These are phyloP conservation scores for Ophiosphaerella korrae DNA, from an alignment of 2,329 filamentous ascomycete species.

Conservation along the genomic window DNA sequence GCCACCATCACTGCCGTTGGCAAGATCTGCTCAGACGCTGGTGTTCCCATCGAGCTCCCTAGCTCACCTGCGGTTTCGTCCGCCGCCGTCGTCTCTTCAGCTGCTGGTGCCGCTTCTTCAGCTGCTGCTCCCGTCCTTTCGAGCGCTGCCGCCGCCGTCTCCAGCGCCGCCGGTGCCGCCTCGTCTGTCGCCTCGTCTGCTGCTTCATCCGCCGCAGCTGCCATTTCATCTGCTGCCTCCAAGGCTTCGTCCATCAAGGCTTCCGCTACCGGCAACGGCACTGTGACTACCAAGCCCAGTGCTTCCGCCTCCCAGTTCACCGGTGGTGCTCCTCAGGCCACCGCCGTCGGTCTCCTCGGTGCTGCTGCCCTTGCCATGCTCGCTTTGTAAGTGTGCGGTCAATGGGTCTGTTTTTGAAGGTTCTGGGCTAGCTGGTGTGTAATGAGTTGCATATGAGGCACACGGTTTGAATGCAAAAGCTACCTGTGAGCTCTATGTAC, in stretches of 20 bases:
- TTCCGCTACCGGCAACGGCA: constrained; percentile 8
- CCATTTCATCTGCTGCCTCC: constrained; percentile 14
- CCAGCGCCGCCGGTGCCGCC: constrained; percentile 11
- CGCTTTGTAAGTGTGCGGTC: constrained; percentile 36
- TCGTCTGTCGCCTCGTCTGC: constrained; percentile 17
- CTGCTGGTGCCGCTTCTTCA: constrained; percentile 1
- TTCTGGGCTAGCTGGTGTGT: neutral
- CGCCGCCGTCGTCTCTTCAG: constrained; percentile 8
- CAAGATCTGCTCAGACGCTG: constrained; percentile 40
- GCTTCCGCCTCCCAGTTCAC: constrained; percentile 36
- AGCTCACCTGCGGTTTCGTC: constrained; percentile 12
- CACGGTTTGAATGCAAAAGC: neutral
- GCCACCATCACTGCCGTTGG: constrained; percentile 36
- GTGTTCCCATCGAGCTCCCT: constrained; percentile 38
- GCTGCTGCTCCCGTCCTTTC: constrained; percentile 3
- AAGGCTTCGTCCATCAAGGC: constrained; percentile 14
- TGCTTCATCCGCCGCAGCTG: constrained; percentile 12
- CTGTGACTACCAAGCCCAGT: constrained; percentile 3
- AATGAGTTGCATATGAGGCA: constrained; percentile 1
- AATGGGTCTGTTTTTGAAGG: neutral
- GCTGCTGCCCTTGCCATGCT: constrained; percentile 43
- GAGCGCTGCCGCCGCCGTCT: constrained; percentile 6
- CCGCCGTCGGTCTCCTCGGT: constrained; percentile 41
- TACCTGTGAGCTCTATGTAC: neutral
- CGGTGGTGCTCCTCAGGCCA: constrained; percentile 40